Evolutionary conservation across 148 eudicot species (phyloP), one percentile per base, ranked within the genome.

Genomic region (Rhododendron mucronatum): DNA sequence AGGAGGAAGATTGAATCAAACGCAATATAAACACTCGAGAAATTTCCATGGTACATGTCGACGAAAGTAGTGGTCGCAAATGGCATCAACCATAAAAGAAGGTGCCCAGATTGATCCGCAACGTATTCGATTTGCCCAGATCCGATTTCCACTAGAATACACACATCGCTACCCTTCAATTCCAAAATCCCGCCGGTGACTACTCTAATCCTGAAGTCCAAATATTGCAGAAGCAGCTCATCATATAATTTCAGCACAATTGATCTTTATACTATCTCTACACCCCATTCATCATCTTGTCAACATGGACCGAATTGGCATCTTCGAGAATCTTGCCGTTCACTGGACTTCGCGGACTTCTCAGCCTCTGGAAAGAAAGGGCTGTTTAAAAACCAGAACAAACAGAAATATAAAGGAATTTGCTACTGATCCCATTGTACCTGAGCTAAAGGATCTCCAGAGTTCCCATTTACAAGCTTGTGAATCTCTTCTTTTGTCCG

Each of bases 401-500:
- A 91, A 0, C 9, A 1, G 12, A 67, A 65, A 9, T 9, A 65
- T 65, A 9, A 2, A 65, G 28, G 73, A 65, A 65, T n/a, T 26
- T 65, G 26, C 9, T 59, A 57, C 65, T 1, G n/a, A n/a, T n/a
- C 4, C 83, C 33, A 51, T 82, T 10, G 53, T 96, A 96, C 99
- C 94, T 96, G 67, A 84, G 95, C 99, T 84, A 90, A 86, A 44
- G 96, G 84, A 86, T 95, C 98, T 69, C 89, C 94, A 48, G 91
- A 86, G 89, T 91, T 94, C 78, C 98, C 99, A 84, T 95, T 96
- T 61, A 96, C 67, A 39, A 93, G 94, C 67, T 94, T 95, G 93
- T 92, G 92, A 76, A 87, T 90, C 87, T 96, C 99, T 88, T 97
- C 99, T 82, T 93, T 97, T 35, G 90, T 90, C 89, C 90, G 84